A percentile compares a stretch with the other conserved stretches of the same genome.
These are phyloP conservation scores for Phyllachora maydis DNA, from an alignment of 2,329 filamentous ascomycete species.

Conservation along the genomic window DNA sequence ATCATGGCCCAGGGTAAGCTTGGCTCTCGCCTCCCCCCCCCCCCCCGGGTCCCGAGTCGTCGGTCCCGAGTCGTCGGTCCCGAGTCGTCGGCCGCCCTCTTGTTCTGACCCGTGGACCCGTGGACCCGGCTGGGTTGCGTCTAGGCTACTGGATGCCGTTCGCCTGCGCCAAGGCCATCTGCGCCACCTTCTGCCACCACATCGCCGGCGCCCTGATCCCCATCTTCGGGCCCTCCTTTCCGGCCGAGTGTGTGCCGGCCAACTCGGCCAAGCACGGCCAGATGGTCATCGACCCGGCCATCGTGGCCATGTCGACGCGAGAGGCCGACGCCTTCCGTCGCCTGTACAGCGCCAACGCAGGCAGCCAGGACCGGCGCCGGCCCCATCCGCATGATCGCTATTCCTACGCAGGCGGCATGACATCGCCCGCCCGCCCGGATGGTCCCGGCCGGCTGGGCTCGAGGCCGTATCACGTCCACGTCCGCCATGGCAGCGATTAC, in stretches of 20 bases:
- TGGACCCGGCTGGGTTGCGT: too few species aligned
- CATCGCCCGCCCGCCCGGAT: too few species aligned
- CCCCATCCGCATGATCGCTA: too few species aligned
- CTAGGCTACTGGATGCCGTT: slow-evolving; percentile 99
- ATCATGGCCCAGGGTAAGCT: slow-evolving; percentile 83
- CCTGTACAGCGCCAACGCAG: slow-evolving; percentile 8
- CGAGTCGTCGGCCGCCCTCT: too few species aligned
- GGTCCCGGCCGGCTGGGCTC: too few species aligned
- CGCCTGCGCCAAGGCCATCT: slow-evolving; percentile 65
- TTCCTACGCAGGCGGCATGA: too few species aligned
- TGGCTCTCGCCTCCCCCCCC: too few species aligned
- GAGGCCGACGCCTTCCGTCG: slow-evolving; percentile 23
- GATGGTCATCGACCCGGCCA: slow-evolving; percentile 41
- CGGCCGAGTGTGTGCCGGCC: slow-evolving; percentile 44
- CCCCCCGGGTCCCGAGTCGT: too few species aligned
- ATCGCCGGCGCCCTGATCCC: slow-evolving; percentile 78
- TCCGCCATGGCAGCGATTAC: too few species aligned
- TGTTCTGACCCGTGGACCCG: too few species aligned
- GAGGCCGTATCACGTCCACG: too few species aligned
- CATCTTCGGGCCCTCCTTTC: slow-evolving; percentile 72
- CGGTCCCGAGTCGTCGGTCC: too few species aligned
- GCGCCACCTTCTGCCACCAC: slow-evolving; percentile 69
- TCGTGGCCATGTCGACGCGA: slow-evolving; percentile 28
- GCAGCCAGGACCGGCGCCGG: slow-evolving; percentile 2
- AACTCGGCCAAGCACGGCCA: slow-evolving; percentile 40